These are phyloP conservation scores for Salvia hispanica DNA, from an alignment of 257 asterid genomes.

Conservation along the genomic window DNA sequence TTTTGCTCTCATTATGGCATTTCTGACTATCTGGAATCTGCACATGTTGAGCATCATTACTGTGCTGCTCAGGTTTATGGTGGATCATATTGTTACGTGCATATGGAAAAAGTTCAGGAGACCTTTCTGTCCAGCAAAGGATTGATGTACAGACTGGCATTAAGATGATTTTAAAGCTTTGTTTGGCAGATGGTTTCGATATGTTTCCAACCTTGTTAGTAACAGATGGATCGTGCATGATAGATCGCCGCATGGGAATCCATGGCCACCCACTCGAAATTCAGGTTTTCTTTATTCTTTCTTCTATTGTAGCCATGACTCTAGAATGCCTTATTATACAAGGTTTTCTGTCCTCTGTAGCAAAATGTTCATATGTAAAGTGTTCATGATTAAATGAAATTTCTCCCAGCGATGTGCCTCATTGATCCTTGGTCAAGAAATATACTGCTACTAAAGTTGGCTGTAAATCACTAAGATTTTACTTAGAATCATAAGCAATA, in stretches of 20 bases:
- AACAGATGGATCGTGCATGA: slow-evolving; percentile 86
- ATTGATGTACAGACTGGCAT: slow-evolving; percentile 83
- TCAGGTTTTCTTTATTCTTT: slow-evolving; percentile 44
- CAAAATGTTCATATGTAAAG: background rate
- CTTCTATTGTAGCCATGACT: background rate
- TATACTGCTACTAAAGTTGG: background rate
- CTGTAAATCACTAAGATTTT: background rate
- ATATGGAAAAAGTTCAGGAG: slow-evolving; percentile 76
- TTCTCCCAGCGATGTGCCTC: background rate
- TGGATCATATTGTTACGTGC: slow-evolving; percentile 84
- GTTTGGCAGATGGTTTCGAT: slow-evolving; percentile 83
- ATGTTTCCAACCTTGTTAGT: slow-evolving; percentile 78
- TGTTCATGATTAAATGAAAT: background rate
- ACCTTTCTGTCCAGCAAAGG: slow-evolving; percentile 71
- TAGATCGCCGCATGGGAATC: slow-evolving; percentile 86
- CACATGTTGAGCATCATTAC: slow-evolving; percentile 8
- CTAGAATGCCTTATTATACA: no score
- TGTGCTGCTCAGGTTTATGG: slow-evolving; percentile 63
- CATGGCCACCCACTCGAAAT: slow-evolving; percentile 83
- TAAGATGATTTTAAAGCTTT: slow-evolving; percentile 69
- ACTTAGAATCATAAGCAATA: slow-evolving; percentile 7
- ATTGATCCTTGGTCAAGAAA: background rate
- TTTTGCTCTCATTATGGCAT: slow-evolving; percentile 15
- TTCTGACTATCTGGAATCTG: slow-evolving; percentile 28
- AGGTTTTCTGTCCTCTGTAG: background rate